These are phyloP conservation scores for Jacaranda copaia DNA, from an alignment of 257 asterid species.

Conservation along the genomic window DNA sequence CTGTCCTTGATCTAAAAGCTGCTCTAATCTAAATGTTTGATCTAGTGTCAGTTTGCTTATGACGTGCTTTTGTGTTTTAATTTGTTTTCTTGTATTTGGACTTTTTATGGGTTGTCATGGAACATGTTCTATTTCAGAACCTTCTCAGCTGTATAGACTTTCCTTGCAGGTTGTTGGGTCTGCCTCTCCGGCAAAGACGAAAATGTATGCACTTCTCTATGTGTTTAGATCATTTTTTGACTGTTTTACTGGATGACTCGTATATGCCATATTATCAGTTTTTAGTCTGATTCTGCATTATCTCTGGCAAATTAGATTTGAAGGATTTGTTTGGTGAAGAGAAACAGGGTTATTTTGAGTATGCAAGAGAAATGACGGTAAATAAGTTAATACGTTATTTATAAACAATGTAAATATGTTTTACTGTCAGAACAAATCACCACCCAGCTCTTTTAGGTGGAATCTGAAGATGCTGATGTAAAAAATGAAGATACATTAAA, in stretches of 20 bases:
- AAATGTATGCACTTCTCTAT: constrained; percentile 57
- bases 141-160: constrained; percentile 33
- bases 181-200: constrained; percentile 78
- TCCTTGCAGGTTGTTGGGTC: constrained; percentile 75
- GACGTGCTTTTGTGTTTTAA: constrained; percentile 20
- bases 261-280: constrained; percentile 10
- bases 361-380: constrained; percentile 83
- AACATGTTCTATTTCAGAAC: constrained; percentile 17
- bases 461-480: constrained; percentile 61
- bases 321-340: constrained; percentile 69
- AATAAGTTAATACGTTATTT: constrained; percentile 32
- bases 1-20: constrained; percentile 22
- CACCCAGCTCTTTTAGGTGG: constrained; percentile 62
- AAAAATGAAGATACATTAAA: constrained; percentile 65
- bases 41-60: constrained; percentile 21
- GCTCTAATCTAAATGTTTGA: constrained; percentile 7
- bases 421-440: constrained; percentile 28
- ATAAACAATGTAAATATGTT: constrained; percentile 15
- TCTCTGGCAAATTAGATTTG: constrained; percentile 58
- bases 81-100: constrained; percentile 7
- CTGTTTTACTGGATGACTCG: constrained; percentile 31
- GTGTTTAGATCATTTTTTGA: constrained; percentile 14
- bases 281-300: constrained; percentile 34
- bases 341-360: constrained; percentile 78
- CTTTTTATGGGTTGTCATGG: background rate